Evolutionary conservation across 768 basidiomycete species (phyloP), one percentile per base, ranked within the genome.

Genomic region (Tricholoma sp.): DNA sequence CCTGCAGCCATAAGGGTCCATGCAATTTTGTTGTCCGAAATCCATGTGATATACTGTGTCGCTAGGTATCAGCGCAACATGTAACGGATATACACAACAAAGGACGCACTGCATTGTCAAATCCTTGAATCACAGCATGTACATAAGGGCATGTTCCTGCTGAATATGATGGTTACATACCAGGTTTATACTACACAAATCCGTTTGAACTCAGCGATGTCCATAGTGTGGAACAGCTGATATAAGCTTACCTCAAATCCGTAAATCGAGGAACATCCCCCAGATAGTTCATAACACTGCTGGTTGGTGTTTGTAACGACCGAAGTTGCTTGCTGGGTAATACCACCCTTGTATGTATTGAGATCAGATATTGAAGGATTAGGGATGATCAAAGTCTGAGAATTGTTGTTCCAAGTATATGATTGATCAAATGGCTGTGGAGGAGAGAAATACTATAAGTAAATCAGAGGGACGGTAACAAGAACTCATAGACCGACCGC

Each of bases 31-130:
- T 82, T 81, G 61, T 86, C 76, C 55, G 83, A 78, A 56, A 94
- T 74, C 94, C 94, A 96, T 2, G 89, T 82, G 62, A 95, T 91
- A 65, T 94, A 96, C 85, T 87, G 56, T 33, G 50, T 4, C 24
- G 15, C 41, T 17, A 37, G 47, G 9, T 31, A 12, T 33, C 18
- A 48, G 18, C 24, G n/a, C 11, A 3, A 29, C n/a, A 9, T 32
- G 24, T 15, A 41, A 37, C 50, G 8, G 31, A 15, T 24, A 33
- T 34, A 32, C 4, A 6, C 44, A 18, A 39, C 8, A 48, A n/a
- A 52, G 33, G 17, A 72, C 82, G 59, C 62, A 87, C 83, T 29
- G 78, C 86, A 34, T 81, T 71, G 58, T 88, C 85, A 62, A 84
- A 88, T 45, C 92, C 91, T 64, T 42, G 1, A 36, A n/a, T 45